phyloP scores from a whole-genome alignment of 352 stramenopile species.

The Pythium pyrilobum region DNA sequence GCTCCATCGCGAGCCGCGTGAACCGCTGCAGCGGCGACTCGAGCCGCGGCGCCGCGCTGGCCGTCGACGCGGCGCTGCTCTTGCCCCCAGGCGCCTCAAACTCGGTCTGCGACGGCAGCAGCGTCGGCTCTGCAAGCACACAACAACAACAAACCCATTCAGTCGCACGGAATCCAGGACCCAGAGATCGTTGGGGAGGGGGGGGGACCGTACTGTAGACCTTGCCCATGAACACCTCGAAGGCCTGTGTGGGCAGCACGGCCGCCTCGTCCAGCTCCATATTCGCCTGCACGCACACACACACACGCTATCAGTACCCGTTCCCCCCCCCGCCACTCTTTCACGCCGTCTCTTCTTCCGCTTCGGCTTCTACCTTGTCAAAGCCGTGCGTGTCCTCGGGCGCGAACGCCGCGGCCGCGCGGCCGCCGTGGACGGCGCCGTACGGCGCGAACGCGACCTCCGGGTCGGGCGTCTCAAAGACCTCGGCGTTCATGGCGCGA shows the following conservation, averaged over 20 bases:
- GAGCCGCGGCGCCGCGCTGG: slow-evolving; percentile 15
- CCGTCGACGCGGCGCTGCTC: not conserved
- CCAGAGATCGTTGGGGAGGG: not conserved
- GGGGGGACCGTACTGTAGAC: slow-evolving; percentile 52
- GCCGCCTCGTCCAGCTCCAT: slow-evolving; percentile 61
- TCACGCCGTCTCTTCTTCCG: not conserved
- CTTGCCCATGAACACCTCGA: slow-evolving; percentile 82
- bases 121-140: slow-evolving; percentile 31
- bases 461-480: slow-evolving; percentile 72
- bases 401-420: slow-evolving; percentile 13
- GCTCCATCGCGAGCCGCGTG: slow-evolving; percentile 58
- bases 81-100: slow-evolving; percentile 31
- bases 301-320: not conserved
- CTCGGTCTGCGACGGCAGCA: slow-evolving; percentile 41
- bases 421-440: slow-evolving; percentile 27
- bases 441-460: slow-evolving; percentile 62
- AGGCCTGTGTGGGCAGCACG: slow-evolving; percentile 45
- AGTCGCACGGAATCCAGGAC: not conserved
- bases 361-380: slow-evolving; percentile 37
- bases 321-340: not conserved
- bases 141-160: not conserved
- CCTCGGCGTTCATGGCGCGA: slow-evolving; percentile 51
- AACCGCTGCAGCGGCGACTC: slow-evolving; percentile 70
- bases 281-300: slow-evolving; percentile 22
- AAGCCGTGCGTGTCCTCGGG: slow-evolving; percentile 42